Evolutionary conservation across 169 alveolate species (phyloP).

Genomic region (Miamiensis avidus): DNA sequence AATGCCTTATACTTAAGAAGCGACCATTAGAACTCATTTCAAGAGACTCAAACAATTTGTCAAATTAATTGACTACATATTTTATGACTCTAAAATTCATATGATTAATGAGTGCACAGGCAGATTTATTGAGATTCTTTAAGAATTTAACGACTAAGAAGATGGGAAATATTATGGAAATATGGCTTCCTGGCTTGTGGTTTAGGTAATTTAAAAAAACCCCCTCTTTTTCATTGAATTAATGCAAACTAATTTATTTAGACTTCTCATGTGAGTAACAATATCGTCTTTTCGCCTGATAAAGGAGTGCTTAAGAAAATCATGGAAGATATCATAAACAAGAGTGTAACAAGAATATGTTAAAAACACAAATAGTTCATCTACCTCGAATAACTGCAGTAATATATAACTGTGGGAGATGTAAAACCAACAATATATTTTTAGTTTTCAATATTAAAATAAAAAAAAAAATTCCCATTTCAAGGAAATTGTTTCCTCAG

Average conservation of each 20-base stretch:
- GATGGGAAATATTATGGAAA: not conserved
- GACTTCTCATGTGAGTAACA: slow-evolving; percentile 18
- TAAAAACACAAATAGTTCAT: slow-evolving; percentile 12
- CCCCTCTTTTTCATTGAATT: too few relatives aligned
- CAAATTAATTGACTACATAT: slow-evolving; percentile 84
- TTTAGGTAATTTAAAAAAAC: not conserved
- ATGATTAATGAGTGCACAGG: slow-evolving; percentile 65
- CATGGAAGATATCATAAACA: slow-evolving; percentile 35
- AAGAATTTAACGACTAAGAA: slow-evolving; percentile 36
- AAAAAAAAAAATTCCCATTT: too few relatives aligned
- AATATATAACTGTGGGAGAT: slow-evolving; percentile 11
- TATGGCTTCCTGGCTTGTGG: not conserved
- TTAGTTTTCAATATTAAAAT: too few relatives aligned
- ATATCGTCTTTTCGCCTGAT: slow-evolving; percentile 26
- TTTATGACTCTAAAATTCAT: slow-evolving; percentile 82
- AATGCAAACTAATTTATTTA: slow-evolving; percentile 26
- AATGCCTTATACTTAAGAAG: slow-evolving; percentile 92
- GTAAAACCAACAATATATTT: not conserved
- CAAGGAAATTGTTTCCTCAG: not conserved
- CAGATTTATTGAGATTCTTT: slow-evolving; percentile 23
- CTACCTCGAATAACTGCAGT: not conserved
- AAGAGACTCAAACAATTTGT: slow-evolving; percentile 87
- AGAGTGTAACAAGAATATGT: slow-evolving; percentile 36
- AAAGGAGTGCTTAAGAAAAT: slow-evolving; percentile 20
- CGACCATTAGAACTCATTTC: slow-evolving; percentile 92